phyloP scores from a whole-genome alignment of 345 rosid genomes.

The thale cress (Arabidopsis thaliana) region TAIR10.1 NC_003074.8:21137001-21137500 shows the following conservation, averaged over 20 bases:
- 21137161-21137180: not conserved
- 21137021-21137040: not conserved
- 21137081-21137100: not conserved
- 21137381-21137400: not conserved
- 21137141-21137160: not conserved
- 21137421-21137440: not conserved
- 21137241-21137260: not conserved
- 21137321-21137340: not conserved
- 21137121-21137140: not conserved
- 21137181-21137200: not conserved
- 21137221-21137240: not conserved
- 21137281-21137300: not conserved
- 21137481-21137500: not conserved
- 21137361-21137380: conserved; percentile 3
- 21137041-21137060: not conserved
- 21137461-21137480: not conserved
- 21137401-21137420: not conserved
- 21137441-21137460: not conserved
- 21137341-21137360: not conserved
- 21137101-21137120: too few species aligned
- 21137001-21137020: conserved; percentile 5
- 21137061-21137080: not conserved
- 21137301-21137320: conserved; percentile 8
- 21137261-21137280: not conserved
- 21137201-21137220: not conserved